Conservation (phyloP, 805 yeast species). For the Ogataea salicorniae region DNA sequence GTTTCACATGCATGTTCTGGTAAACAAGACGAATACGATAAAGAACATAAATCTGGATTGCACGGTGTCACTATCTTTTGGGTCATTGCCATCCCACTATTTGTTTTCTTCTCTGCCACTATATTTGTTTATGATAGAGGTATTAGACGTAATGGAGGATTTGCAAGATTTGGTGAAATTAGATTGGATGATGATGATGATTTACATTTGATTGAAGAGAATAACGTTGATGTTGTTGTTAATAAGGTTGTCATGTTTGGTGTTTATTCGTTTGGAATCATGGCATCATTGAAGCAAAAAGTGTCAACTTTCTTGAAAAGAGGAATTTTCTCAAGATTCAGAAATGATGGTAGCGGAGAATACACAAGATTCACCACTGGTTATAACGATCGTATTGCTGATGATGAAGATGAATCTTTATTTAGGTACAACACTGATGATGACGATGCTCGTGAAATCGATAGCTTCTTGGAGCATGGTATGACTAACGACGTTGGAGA, state of each 20-base stretch:
- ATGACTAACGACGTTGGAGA: conserved; percentile 29
- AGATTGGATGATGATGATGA: conserved; percentile 72
- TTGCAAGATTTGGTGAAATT: conserved; percentile 77
- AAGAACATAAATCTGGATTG: conserved; percentile 45
- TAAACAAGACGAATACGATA: conserved; percentile 54
- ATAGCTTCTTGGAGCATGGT: conserved; percentile 34
- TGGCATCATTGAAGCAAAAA: conserved; percentile 13
- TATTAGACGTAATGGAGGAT: conserved; percentile 72
- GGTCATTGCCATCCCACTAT: conserved; percentile 53
- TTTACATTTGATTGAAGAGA: conserved; percentile 50
- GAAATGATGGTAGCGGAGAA: conserved; percentile 15
- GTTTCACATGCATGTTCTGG: conserved; percentile 83
- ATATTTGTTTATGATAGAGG: conserved; percentile 80
- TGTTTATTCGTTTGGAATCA: conserved; percentile 29
- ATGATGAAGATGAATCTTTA: conserved; percentile 29
- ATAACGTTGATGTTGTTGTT: conserved; percentile 51
- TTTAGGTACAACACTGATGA: conserved; percentile 33
- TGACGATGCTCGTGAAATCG: conserved; percentile 46
- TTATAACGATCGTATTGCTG: conserved; percentile 28
- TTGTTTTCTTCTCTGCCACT: conserved; percentile 45
- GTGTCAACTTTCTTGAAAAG: conserved; percentile 17
- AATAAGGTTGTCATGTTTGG: conserved; percentile 58
- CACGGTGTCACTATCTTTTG: conserved; percentile 49
- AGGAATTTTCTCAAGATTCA: conserved; percentile 20
- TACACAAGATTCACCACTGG: conserved; percentile 21